These are phyloP conservation scores for Funneliformis geosporum DNA, from an alignment of 192 early-diverging fungal species.

Conservation along the genomic window DNA sequence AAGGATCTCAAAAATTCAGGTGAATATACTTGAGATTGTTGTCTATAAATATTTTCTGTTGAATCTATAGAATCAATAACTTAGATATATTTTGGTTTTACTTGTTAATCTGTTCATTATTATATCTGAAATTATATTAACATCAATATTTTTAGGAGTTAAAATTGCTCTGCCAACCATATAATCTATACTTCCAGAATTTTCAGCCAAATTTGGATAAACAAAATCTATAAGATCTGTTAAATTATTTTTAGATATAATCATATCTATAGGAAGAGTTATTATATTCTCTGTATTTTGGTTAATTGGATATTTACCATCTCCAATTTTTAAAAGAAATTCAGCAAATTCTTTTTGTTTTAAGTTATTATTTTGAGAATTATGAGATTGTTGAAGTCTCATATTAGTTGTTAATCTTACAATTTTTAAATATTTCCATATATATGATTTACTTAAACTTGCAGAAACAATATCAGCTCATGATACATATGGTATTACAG, in stretches of 20 bases:
- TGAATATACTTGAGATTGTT: not conserved
- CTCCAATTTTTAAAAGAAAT: constrained; percentile 5
- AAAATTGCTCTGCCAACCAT: constrained; percentile 21
- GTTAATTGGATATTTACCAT: not conserved
- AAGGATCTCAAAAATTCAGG: not conserved
- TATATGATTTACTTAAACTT: constrained; percentile 19
- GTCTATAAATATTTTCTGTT: not conserved
- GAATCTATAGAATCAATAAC: not conserved
- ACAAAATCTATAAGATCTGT: constrained; percentile 18
- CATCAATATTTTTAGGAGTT: constrained; percentile 31
- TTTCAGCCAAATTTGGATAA: not conserved
- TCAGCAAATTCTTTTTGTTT: constrained; percentile 3
- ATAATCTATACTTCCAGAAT: not conserved
- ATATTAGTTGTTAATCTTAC: constrained; percentile 32
- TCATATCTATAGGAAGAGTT: not conserved
- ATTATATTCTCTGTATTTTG: not conserved
- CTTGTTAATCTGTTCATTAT: not conserved
- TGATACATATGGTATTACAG: constrained; percentile 17
- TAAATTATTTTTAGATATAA: not conserved
- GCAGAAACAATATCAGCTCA: constrained; percentile 5
- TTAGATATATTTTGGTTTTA: constrained; percentile 1
- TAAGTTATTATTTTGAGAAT: too few species aligned
- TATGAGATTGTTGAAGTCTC: not conserved
- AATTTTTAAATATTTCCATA: constrained; percentile 10
- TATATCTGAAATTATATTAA: constrained; percentile 17